Base-by-base conservation (phyloP, 805 yeast genomes). In the Saccharomyces paradoxus region DNA sequence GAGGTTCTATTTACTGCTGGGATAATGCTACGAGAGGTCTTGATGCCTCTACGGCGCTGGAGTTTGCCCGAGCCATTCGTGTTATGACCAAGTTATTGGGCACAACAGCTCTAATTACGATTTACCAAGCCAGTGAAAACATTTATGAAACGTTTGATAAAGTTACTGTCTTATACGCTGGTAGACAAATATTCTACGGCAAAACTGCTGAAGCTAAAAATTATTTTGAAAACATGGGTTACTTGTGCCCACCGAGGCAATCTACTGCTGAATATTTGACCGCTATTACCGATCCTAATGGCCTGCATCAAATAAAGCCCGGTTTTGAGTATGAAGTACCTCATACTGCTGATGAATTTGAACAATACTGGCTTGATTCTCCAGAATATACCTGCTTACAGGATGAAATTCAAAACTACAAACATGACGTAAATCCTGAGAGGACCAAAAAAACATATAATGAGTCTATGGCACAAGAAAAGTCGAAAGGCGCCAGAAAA, bases 21-120 rank as follows among this genome's bases (percentile, higher is more conserved):
- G 88, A 86, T 71, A 86, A 86, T 64, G 82, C 89, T 3, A 86
- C 92, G 12, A 79, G 90, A 71, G 92, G 91, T 61, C 74, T 86
- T 53, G 92, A 86, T 69, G 77, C 90, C 1, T 84, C 89, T 9
- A 85, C 90, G 31, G 91, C 91, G 1, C 72, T 82, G 56, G 88
- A 84, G 66, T 85, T 79, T 61, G 74, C 83, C 41, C 74, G 80
- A 58, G 82, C 86, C 26, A 74, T 86, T 54, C 80, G 84, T 59
- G 74, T 78, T 3, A 71, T 80, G 31, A 81, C 87, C 4, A 71
- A 76, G 50, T 68, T 81, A 50, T 66, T 78, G 58, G 73, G 75
- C 12, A 74, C 78, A 6, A 75, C 84, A 3, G 80, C 86, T 1
- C 71, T 82, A 50, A 81, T 82, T 46, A 83, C 87, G 48, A 77